phyloP scores from a whole-genome alignment of 73 alveolate genomes.

The Durusdinium trenchii region DNA sequence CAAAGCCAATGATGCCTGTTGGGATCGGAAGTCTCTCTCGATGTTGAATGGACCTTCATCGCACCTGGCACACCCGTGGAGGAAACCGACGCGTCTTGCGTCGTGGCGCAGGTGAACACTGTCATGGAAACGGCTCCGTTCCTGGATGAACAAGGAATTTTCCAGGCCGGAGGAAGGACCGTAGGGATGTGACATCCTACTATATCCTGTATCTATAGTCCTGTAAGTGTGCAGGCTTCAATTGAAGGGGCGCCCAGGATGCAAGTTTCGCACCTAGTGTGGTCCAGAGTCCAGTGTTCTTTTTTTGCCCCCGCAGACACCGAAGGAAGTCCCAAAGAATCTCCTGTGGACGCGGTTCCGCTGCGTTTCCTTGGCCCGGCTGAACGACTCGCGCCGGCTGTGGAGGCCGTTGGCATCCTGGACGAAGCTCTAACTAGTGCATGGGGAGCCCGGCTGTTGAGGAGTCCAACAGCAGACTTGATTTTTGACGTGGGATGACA shows the following conservation, averaged over 20 bases:
- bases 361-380: not conserved
- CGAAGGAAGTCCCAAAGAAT: too few relatives aligned
- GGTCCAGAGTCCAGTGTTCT: too few relatives aligned
- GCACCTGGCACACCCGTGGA: too few relatives aligned
- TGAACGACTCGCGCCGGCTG: not conserved
- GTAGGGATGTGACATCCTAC: not conserved
- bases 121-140: slow-evolving; percentile 92
- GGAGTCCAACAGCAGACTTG: too few relatives aligned
- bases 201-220: not conserved
- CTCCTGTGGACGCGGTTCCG: not conserved
- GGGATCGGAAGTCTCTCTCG: too few relatives aligned
- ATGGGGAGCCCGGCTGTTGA: not conserved
- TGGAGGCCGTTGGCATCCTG: slow-evolving; percentile 68
- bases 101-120: slow-evolving; percentile 47
- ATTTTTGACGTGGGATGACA: too few relatives aligned
- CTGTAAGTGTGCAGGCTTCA: not conserved
- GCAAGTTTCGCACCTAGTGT: too few relatives aligned
- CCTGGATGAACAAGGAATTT: slow-evolving; percentile 76
- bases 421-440: slow-evolving; percentile 90
- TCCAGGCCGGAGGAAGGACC: slow-evolving; percentile 21
- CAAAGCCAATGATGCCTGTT: not conserved
- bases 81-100: not conserved
- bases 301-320: too few relatives aligned
- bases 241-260: not conserved
- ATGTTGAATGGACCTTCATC: too few relatives aligned